Evolutionary conservation across 345 rosid genomes (phyloP).

Genomic region (Boechera stricta): DNA sequence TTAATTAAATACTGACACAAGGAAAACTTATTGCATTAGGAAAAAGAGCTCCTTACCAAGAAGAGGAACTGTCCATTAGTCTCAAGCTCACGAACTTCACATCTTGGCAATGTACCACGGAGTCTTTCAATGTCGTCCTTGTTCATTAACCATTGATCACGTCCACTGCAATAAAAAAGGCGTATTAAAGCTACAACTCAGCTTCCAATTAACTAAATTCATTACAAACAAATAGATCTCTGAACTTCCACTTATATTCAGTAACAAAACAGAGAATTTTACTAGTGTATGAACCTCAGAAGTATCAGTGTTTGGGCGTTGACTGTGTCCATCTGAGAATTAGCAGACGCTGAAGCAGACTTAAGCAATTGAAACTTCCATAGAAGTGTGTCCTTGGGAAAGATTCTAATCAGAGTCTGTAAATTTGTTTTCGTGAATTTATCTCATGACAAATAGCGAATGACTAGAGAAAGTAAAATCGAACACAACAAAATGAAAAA

Average conservation of each 20-base stretch:
- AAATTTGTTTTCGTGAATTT: conserved; percentile 16
- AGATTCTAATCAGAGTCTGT: conserved; percentile 63
- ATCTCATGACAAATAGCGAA: neutral
- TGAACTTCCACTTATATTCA: neutral
- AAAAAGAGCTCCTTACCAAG: conserved; percentile 57
- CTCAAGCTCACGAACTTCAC: conserved; percentile 58
- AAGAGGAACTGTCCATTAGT: conserved; percentile 71
- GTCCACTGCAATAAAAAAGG: conserved; percentile 56
- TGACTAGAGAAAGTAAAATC: neutral
- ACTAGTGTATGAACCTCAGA: conserved; percentile 52
- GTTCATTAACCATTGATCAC: conserved; percentile 70
- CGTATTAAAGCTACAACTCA: conserved; percentile 11
- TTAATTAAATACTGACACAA: neutral
- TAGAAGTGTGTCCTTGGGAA: conserved; percentile 42
- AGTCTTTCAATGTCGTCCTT: conserved; percentile 66
- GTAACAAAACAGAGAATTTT: conserved; percentile 27
- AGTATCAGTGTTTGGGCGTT: conserved; percentile 67
- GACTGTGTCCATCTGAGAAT: conserved; percentile 57
- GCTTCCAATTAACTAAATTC: neutral
- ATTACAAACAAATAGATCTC: neutral
- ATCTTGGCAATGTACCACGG: conserved; percentile 46
- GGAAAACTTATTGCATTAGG: conserved; percentile 19
- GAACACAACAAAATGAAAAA: neutral
- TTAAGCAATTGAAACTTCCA: conserved; percentile 80
- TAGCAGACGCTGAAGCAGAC: conserved; percentile 44